Base-by-base conservation (phyloP, 1,284 basidiomycete species). In the Moniliophthora roreri region DNA sequence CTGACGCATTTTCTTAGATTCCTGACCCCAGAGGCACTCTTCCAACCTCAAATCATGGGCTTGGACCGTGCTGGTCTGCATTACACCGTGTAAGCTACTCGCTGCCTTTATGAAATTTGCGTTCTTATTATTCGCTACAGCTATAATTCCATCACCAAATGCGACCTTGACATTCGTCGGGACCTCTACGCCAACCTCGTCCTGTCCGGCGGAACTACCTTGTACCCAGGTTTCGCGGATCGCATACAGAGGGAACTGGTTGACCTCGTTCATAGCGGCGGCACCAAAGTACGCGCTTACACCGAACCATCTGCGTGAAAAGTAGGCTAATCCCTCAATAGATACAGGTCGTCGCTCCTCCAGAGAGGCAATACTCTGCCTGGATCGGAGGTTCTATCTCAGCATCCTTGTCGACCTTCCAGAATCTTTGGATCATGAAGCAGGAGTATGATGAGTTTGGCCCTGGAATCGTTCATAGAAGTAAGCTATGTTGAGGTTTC, bases 181-280 rank as follows among this genome's bases (percentile, higher is more conserved):
- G 92, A 95, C 65, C 81, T 97, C 52, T 96, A 95, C 76, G 90
- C 90, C 59, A 95, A 95, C 77, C 87, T 97, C 60, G 93, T 96
- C 68, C 85, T 97, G 66, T 96, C 93, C 51, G 95, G 95, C 70
- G 94, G 95, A 74, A 95, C 92, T 59, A 97, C 94, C 66, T 96
- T 97, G 94, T 96, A 94, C 88, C 90, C 93, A 60, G 95, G 95
- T 80, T 95, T 97, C 66, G 79, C 93, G 65, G 95, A 98, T 77
- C 91, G 95, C 68, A 96, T 98, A 93, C 93, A 95, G 80, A 96
- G 95, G 82, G 95, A 98, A 79, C 84, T 98, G 69, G 92, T 91
- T 45, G 80, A 89, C 24, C 81, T 98, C 57, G 74, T 91, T 52
- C 95, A 95, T 32, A 77, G 81, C 58, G 86, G 81, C 73, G 84